These are phyloP conservation scores for Amphicarpaea edgeworthii DNA, from an alignment of 306 rosid species.

Conservation along the genomic window DNA sequence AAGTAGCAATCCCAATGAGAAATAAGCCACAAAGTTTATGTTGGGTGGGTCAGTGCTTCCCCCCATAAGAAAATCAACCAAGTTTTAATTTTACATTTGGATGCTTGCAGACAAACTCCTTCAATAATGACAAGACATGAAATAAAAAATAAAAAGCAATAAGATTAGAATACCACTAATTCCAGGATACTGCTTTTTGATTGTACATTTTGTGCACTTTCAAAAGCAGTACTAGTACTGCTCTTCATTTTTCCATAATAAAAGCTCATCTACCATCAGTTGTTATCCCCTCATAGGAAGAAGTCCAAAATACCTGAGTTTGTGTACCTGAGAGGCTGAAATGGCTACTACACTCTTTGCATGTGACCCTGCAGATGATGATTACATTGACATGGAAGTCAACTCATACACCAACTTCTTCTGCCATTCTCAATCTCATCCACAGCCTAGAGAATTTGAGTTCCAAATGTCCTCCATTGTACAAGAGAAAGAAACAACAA, in stretches of 20 bases:
- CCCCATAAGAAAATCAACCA: conserved; percentile 48
- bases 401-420: conserved; percentile 66
- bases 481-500: conserved; percentile 65
- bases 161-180: conserved; percentile 38
- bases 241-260: conserved; percentile 54
- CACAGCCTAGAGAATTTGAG: conserved; percentile 85
- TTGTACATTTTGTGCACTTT: conserved; percentile 48
- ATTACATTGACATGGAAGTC: conserved; percentile 93
- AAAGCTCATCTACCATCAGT: conserved; percentile 48
- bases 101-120: conserved; percentile 56
- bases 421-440: conserved; percentile 61
- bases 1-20: conserved; percentile 44
- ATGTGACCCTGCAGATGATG: conserved; percentile 77
- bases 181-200: conserved; percentile 39
- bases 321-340: conserved; percentile 28
- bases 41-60: conserved; percentile 52
- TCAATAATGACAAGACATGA: conserved; percentile 45
- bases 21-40: conserved; percentile 49
- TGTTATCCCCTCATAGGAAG: conserved; percentile 41
- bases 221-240: conserved; percentile 51
- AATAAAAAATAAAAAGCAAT: conserved; percentile 28
- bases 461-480: conserved; percentile 85
- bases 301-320: conserved; percentile 35
- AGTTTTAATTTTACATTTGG: conserved; percentile 51
- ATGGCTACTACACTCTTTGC: conserved; percentile 67